A percentile compares a stretch with the other conserved stretches of the same genome.
Evolutionary conservation across 2,329 filamentous ascomycete species (phyloP).

Genomic region (Macrophomina tecta): DNA sequence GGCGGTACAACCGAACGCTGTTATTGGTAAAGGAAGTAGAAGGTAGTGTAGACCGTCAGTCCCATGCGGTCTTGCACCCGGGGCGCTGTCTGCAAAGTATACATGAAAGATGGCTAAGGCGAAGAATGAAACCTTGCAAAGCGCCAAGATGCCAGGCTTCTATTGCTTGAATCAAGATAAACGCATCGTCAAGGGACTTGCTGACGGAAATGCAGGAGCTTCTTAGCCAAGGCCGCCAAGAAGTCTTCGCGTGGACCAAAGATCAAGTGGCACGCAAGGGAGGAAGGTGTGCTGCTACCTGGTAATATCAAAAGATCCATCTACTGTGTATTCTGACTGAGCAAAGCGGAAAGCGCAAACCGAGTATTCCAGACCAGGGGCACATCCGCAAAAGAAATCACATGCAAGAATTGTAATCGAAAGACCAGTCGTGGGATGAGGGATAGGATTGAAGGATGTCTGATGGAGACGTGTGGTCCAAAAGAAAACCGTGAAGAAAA

Average conservation of each 20-base stretch:
- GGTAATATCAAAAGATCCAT: constrained; percentile 26
- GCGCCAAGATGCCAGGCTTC: neutral
- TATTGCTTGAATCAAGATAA: neutral
- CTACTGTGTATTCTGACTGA: constrained; percentile 25
- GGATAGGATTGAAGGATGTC: constrained; percentile 26
- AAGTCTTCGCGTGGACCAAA: constrained; percentile 17
- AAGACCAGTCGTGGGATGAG: constrained; percentile 22
- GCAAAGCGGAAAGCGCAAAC: constrained; percentile 19
- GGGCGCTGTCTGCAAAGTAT: neutral
- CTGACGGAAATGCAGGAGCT: constrained; percentile 2
- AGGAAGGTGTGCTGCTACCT: constrained; percentile 16
- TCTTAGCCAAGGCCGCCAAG: constrained; percentile 10
- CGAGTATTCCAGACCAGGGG: constrained; percentile 12
- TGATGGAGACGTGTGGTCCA: constrained; percentile 25
- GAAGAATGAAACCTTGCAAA: constrained; percentile 6
- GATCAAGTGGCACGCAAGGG: constrained; percentile 3
- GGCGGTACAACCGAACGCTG: neutral
- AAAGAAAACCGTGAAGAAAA: constrained; percentile 23
- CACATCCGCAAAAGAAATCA: constrained; percentile 26
- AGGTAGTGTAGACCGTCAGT: neutral
- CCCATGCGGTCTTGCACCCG: neutral
- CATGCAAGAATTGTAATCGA: constrained; percentile 24
- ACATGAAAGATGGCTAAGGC: neutral
- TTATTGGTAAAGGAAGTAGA: neutral
- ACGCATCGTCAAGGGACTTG: constrained; percentile 1